Percentiles rank a stretch among this genome's conserved stretches.
phyloP scores from a whole-genome alignment of 345 rosid species.

The Citrus hindsii region DNA sequence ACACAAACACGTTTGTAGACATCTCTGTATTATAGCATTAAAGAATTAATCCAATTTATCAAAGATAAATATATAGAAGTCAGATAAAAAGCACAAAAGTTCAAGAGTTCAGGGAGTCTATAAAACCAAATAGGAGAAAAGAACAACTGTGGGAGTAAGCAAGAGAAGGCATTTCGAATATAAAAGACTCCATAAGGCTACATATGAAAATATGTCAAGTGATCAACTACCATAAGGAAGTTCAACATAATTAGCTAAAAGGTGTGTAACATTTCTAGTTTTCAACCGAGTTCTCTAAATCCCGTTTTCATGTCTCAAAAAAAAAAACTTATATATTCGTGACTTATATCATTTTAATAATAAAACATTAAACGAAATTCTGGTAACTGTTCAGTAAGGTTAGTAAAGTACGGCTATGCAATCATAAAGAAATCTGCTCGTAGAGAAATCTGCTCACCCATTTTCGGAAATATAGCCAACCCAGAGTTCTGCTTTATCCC shows the following conservation, averaged over 20 bases:
- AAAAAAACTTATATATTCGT: neutral
- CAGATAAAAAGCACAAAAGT: neutral
- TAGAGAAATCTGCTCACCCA: constrained; percentile 50
- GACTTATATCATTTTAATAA: neutral
- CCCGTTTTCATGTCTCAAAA: neutral
- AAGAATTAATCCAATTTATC: neutral
- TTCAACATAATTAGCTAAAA: neutral
- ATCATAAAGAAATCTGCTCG: constrained; percentile 1
- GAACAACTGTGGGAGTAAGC: neutral
- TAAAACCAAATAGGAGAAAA: neutral
- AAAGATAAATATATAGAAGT: neutral
- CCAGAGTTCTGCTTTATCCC: constrained; percentile 96
- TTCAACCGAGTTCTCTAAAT: neutral
- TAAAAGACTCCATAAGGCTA: neutral
- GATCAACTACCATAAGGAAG: neutral
- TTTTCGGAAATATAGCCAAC: constrained; percentile 77
- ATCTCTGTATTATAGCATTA: constrained; percentile 46
- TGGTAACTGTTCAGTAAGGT: neutral
- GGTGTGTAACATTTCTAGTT: neutral
- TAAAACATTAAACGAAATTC: neutral
- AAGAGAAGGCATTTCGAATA: neutral
- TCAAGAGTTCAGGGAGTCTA: neutral
- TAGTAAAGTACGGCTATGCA: neutral
- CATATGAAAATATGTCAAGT: neutral
- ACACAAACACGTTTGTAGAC: constrained; percentile 60